A percentile compares a stretch with the other conserved stretches of the same genome.
Evolutionary conservation across 192 early-diverging fungal genomes (phyloP).

Genomic region (Phlyctochytrium planicorne): DNA sequence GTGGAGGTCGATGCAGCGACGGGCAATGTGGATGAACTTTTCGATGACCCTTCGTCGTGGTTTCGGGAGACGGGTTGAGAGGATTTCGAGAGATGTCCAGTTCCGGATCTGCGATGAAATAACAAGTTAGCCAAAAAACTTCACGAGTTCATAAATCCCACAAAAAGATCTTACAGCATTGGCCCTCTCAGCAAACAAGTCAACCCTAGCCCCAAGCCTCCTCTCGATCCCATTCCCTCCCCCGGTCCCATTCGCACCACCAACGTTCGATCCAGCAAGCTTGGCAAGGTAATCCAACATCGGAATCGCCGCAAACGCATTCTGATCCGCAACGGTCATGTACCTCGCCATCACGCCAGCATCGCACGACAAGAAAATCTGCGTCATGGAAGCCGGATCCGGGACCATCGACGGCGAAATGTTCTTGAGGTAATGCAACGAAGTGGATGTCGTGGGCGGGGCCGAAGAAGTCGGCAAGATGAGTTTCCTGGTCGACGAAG

Average conservation of each 20-base stretch:
- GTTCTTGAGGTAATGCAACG: too few species aligned
- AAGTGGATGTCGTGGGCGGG: too few species aligned
- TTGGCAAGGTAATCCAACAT: slow-evolving; percentile 30
- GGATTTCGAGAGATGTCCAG: slow-evolving; percentile 60
- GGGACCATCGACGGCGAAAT: too few species aligned
- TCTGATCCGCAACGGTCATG: slow-evolving; percentile 26
- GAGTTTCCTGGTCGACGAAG: background rate
- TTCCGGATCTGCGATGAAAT: slow-evolving; percentile 37
- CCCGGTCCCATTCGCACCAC: too few species aligned
- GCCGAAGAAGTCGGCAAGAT: too few species aligned
- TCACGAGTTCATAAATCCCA: background rate
- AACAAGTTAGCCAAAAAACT: background rate
- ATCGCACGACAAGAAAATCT: slow-evolving; percentile 34
- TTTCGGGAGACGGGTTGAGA: slow-evolving; percentile 42
- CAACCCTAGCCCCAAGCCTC: slow-evolving; percentile 33
- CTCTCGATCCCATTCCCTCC: background rate
- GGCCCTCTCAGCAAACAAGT: slow-evolving; percentile 52
- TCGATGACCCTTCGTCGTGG: slow-evolving; percentile 45
- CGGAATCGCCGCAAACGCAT: slow-evolving; percentile 23
- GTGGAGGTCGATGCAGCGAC: slow-evolving; percentile 26
- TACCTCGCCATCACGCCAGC: slow-evolving; percentile 53
- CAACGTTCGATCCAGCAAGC: background rate
- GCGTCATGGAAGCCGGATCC: background rate
- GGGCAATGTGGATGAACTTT: slow-evolving; percentile 61
- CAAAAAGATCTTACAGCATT: slow-evolving; percentile 47